phyloP scores from a whole-genome alignment of 768 basidiomycete species.

The Exsudoporus frostii region DNA sequence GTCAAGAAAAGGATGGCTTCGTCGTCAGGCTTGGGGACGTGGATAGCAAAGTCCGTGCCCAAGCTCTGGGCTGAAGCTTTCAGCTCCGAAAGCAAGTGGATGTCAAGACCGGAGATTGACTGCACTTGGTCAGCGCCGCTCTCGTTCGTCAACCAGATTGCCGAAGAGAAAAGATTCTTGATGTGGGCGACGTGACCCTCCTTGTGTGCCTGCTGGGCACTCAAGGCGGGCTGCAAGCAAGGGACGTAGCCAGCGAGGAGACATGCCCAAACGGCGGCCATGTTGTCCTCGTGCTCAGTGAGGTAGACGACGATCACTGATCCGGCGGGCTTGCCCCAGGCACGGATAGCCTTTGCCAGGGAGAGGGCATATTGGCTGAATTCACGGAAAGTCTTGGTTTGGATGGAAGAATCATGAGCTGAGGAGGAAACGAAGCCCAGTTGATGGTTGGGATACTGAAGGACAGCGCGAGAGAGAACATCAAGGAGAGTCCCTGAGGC shows the following conservation, averaged over 20 bases:
- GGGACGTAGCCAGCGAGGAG: constrained; percentile 31
- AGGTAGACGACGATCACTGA: constrained; percentile 29
- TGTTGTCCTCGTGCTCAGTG: constrained; percentile 34
- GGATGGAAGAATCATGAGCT: constrained; percentile 26
- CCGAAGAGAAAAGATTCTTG: constrained; percentile 28
- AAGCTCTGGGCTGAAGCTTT: constrained; percentile 10
- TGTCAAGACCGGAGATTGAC: constrained; percentile 23
- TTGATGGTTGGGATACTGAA: constrained; percentile 23
- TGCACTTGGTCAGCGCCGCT: constrained; percentile 24
- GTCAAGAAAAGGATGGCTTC: constrained; percentile 37
- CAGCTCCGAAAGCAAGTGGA: constrained; percentile 25
- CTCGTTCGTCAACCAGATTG: constrained; percentile 33
- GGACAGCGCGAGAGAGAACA: constrained; percentile 20
- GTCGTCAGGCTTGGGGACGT: constrained; percentile 24
- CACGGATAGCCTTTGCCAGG: constrained; percentile 21
- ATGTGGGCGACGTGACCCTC: constrained; percentile 25
- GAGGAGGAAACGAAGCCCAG: constrained; percentile 28
- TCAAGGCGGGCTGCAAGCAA: constrained; percentile 33
- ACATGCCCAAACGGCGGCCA: constrained; percentile 32
- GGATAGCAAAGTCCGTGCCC: constrained; percentile 14
- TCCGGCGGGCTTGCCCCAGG: constrained; percentile 25
- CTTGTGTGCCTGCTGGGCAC: constrained; percentile 25
- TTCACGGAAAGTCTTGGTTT: constrained; percentile 22
- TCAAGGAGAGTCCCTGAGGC: constrained; percentile 22
- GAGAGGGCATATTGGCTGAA: constrained; percentile 17